Conservation (phyloP, 176 grass and related monocot genomes). For the Cenchrus americanus region DNA sequence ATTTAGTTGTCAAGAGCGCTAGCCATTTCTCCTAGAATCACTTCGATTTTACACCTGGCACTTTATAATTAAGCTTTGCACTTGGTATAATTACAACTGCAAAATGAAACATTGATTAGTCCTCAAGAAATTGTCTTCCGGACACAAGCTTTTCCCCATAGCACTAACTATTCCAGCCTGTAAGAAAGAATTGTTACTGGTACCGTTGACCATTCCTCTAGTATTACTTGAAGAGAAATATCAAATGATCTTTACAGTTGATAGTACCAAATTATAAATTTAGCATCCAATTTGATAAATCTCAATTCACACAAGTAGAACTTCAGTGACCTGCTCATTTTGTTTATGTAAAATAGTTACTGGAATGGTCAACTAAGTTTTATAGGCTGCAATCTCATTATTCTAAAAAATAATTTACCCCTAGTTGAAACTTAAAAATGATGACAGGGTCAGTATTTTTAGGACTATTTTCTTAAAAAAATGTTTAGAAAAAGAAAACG, state of each 20-base stretch:
- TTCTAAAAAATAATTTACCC: neutral
- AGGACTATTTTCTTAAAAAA: neutral
- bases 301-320: neutral
- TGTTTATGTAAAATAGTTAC: neutral
- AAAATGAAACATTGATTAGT: conserved; percentile 6
- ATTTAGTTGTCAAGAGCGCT: no score
- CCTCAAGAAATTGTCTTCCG: neutral
- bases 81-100: neutral
- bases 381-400: neutral
- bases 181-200: neutral
- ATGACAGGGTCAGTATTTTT: neutral
- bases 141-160: neutral
- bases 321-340: neutral
- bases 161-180: neutral
- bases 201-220: neutral
- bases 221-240: no score
- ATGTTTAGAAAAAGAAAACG: neutral
- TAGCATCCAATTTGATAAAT: neutral
- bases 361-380: no score
- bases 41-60: neutral
- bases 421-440: neutral
- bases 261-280: neutral
- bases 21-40: neutral
- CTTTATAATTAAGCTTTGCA: neutral
- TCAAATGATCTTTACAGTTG: no score